Percentiles rank a stretch among this genome's conserved stretches.
Evolutionary conservation across 768 basidiomycete genomes (phyloP).

Genomic region (Lentinula guzmanii): DNA sequence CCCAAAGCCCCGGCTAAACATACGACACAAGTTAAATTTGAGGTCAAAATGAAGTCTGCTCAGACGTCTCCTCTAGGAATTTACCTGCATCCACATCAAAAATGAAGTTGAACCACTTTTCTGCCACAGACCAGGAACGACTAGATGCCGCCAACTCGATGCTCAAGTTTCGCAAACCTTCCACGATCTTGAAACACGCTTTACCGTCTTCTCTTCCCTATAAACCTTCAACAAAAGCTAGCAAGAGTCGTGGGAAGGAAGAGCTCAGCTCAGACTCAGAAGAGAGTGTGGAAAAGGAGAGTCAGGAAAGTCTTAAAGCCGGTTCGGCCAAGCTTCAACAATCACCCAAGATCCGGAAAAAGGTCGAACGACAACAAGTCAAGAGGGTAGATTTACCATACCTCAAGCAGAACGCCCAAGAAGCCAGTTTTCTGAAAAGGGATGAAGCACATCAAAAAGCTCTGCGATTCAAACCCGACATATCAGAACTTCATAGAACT

Average conservation of each 20-base stretch:
- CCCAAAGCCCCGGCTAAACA: constrained; percentile 1
- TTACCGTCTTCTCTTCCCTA: constrained; percentile 11
- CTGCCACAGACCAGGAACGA: constrained; percentile 26
- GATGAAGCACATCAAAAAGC: constrained; percentile 59
- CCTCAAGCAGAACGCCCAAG: constrained; percentile 31
- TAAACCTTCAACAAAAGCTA: constrained; percentile 6
- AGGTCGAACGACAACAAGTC: constrained; percentile 53
- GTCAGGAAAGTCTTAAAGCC: constrained; percentile 38
- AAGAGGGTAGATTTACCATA: constrained; percentile 54
- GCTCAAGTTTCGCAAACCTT: constrained; percentile 33
- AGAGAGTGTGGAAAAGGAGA: constrained; percentile 45
- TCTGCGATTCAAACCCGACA: constrained; percentile 76
- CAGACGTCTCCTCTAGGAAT: neutral
- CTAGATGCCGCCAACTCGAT: constrained; percentile 27
- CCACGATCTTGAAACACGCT: constrained; percentile 14
- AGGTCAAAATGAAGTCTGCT: neutral
- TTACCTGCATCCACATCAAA: neutral
- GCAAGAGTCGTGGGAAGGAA: constrained; percentile 10
- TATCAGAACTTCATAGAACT: constrained; percentile 68
- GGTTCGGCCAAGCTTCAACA: constrained; percentile 56
- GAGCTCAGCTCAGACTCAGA: constrained; percentile 27
- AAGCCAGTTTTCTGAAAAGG: constrained; percentile 46
- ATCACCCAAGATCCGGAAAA: constrained; percentile 54
- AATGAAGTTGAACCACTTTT: constrained; percentile 13
- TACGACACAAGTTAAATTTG: neutral